Percentiles rank a stretch among this genome's conserved stretches.
phyloP scores from a whole-genome alignment of 129 eudicot species.

The Tagetes patula region DNA sequence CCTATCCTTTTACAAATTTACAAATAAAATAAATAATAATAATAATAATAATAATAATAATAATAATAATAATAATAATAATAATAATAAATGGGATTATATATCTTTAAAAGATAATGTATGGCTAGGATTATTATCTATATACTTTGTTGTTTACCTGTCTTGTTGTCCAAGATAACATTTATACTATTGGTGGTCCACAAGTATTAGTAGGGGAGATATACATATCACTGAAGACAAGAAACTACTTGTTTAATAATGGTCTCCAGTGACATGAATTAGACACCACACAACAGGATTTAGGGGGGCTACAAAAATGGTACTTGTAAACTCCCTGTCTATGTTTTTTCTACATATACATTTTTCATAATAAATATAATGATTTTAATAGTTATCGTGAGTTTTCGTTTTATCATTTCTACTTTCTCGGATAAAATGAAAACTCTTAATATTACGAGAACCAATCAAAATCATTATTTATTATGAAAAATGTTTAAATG shows the following conservation, averaged over 20 bases:
- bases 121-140: slow-evolving; percentile 30
- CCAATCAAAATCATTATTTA: no score
- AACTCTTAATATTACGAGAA: no score
- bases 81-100: not conserved
- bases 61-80: no score
- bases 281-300: slow-evolving; percentile 33
- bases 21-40: not conserved
- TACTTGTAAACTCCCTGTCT: slow-evolving; percentile 43
- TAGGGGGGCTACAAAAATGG: slow-evolving; percentile 33
- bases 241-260: slow-evolving; percentile 52
- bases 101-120: not conserved
- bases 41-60: no score
- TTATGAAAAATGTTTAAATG: no score
- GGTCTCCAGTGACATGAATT: slow-evolving; percentile 49
- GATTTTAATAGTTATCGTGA: no score
- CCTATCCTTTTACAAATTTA: not conserved
- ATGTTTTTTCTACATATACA: slow-evolving; percentile 7
- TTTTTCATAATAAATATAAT: no score
- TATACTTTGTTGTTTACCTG: slow-evolving; percentile 27
- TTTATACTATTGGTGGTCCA: slow-evolving; percentile 50
- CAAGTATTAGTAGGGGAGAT: slow-evolving; percentile 35
- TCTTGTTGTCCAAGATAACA: slow-evolving; percentile 32
- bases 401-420: no score
- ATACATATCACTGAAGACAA: slow-evolving; percentile 57
- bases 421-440: no score